phyloP scores from a whole-genome alignment of 352 stramenopile species.

The Pythium angustatum region DNA sequence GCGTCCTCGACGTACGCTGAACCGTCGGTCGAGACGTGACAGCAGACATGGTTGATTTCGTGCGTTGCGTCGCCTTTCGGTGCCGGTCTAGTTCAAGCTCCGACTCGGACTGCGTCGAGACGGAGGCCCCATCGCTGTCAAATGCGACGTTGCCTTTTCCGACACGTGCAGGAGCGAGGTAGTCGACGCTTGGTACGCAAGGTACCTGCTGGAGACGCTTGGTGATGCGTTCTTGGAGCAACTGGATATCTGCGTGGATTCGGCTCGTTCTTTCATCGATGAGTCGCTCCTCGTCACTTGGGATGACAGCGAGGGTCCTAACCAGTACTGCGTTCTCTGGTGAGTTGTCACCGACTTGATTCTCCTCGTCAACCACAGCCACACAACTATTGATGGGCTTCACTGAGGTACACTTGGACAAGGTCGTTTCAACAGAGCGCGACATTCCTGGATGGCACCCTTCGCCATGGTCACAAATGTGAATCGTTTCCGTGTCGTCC shows the following conservation, averaged over 20 bases:
- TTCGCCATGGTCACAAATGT: neutral
- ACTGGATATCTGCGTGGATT: conserved; percentile 71
- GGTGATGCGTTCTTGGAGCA: conserved; percentile 66
- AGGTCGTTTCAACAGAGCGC: no score
- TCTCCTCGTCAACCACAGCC: neutral
- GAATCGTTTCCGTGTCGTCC: no score
- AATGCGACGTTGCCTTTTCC: neutral
- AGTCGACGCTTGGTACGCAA: conserved; percentile 8
- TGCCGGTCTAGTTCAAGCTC: conserved; percentile 12
- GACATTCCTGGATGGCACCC: neutral
- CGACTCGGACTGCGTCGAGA: conserved; percentile 25
- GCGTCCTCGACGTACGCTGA: neutral
- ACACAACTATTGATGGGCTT: neutral
- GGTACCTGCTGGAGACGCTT: conserved; percentile 55
- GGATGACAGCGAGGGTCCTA: neutral
- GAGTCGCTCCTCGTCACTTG: conserved; percentile 33
- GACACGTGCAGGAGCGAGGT: neutral
- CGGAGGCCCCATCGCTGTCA: conserved; percentile 8
- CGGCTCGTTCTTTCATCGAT: conserved; percentile 66
- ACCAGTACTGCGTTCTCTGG: neutral
- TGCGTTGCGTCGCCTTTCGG: neutral
- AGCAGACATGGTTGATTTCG: neutral
- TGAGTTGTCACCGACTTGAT: neutral
- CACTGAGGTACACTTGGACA: no score
- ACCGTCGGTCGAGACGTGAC: neutral